Evolutionary conservation across 768 basidiomycete genomes (phyloP).

Genomic region (Tubosaeta sp.): DNA sequence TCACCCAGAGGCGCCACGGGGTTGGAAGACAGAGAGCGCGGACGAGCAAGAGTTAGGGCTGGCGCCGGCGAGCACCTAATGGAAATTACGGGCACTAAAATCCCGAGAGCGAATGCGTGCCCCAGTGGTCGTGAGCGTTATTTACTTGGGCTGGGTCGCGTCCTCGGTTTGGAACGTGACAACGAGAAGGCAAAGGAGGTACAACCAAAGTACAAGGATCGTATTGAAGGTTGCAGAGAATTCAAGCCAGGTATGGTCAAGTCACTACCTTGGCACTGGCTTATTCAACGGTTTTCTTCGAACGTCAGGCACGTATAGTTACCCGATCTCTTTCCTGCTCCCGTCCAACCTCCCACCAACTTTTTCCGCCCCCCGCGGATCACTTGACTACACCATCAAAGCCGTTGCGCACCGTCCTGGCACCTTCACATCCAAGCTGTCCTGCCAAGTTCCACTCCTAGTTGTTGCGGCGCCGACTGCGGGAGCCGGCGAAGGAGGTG

Average conservation of each 20-base stretch:
- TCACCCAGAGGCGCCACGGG: slow-evolving; percentile 27
- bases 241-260: slow-evolving; percentile 71
- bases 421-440: slow-evolving; percentile 72
- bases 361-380: slow-evolving; percentile 69
- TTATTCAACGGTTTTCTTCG: background rate
- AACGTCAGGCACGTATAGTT: slow-evolving; percentile 79
- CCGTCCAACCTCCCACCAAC: slow-evolving; percentile 79
- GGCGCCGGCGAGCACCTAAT: background rate
- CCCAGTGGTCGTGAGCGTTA: slow-evolving; percentile 3
- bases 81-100: background rate
- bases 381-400: slow-evolving; percentile 73
- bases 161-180: slow-evolving; percentile 18
- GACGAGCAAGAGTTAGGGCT: slow-evolving; percentile 19
- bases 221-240: slow-evolving; percentile 72
- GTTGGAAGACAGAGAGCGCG: slow-evolving; percentile 32
- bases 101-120: background rate
- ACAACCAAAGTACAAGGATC: slow-evolving; percentile 35
- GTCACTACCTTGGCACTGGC: background rate
- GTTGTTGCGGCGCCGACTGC: slow-evolving; percentile 75
- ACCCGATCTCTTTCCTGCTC: slow-evolving; percentile 89
- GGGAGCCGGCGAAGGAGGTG: slow-evolving; percentile 64
- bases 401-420: slow-evolving; percentile 87
- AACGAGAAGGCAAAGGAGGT: slow-evolving; percentile 9
- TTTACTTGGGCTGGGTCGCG: slow-evolving; percentile 35
- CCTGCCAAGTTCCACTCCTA: slow-evolving; percentile 64